These are phyloP conservation scores for Apiospora malaysiana DNA, from an alignment of 2,329 filamentous ascomycete species.

Conservation along the genomic window DNA sequence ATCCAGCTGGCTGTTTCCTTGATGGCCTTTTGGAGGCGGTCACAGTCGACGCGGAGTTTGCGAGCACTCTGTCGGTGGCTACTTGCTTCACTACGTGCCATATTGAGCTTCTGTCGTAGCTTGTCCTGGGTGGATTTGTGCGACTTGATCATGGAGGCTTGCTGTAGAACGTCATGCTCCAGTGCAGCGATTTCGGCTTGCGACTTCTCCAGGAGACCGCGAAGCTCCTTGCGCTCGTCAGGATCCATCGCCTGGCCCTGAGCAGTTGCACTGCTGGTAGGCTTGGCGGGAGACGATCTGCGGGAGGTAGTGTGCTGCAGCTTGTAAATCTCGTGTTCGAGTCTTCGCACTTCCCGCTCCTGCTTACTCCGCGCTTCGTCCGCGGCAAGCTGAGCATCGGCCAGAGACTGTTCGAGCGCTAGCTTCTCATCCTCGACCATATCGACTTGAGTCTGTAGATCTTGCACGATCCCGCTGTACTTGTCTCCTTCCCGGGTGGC, in stretches of 20 bases:
- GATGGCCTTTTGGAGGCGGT: constrained; percentile 49
- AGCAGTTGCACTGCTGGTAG: constrained; percentile 10
- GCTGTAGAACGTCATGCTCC: constrained; percentile 73
- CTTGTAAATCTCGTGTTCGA: constrained; percentile 40
- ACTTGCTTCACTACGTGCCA: constrained; percentile 69
- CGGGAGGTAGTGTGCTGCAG: constrained; percentile 34
- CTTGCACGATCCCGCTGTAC: constrained; percentile 48
- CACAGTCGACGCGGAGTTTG: constrained; percentile 59
- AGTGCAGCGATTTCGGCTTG: constrained; percentile 71
- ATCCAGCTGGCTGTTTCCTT: constrained; percentile 45
- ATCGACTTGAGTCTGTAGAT: constrained; percentile 71
- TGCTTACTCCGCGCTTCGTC: constrained; percentile 58
- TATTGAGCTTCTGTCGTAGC: constrained; percentile 71
- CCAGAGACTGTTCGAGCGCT: constrained; percentile 62
- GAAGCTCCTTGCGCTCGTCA: constrained; percentile 64
- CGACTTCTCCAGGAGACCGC: constrained; percentile 64
- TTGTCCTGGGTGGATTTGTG: constrained; percentile 62
- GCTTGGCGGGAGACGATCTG: constrained; percentile 25
- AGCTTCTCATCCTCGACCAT: constrained; percentile 67
- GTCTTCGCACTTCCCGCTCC: constrained; percentile 47
- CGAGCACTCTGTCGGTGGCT: constrained; percentile 59
- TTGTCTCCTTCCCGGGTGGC: constrained; percentile 31
- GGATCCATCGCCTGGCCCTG: constrained; percentile 40
- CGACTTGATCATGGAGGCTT: constrained; percentile 68
- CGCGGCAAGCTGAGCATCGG: constrained; percentile 57